phyloP scores from a whole-genome alignment of 2,329 filamentous ascomycete genomes.

The Talaromyces rugulosus region DNA sequence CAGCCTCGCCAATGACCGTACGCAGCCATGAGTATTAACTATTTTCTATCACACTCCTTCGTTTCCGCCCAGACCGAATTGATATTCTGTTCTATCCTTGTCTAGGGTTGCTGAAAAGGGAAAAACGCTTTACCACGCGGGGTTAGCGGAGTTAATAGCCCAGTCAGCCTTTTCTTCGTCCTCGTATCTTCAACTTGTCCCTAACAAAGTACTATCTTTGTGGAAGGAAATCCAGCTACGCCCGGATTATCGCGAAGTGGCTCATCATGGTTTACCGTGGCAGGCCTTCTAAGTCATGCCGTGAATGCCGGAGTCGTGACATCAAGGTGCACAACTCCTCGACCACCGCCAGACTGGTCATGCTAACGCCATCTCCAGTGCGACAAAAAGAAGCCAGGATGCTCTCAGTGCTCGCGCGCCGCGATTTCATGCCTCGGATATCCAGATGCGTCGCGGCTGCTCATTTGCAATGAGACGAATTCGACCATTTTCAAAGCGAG shows the following conservation, averaged over 20 bases:
- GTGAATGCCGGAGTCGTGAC: constrained; percentile 7
- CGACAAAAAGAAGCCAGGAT: constrained; percentile 4
- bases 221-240: neutral
- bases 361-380: neutral
- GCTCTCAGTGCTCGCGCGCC: constrained; percentile 9
- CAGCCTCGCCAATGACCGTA: neutral
- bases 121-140: neutral
- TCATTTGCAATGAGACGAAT: constrained; percentile 9
- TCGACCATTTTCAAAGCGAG: constrained; percentile 4
- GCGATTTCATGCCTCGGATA: constrained; percentile 3
- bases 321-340: neutral
- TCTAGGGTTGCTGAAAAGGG: neutral
- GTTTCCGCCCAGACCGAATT: neutral
- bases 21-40: neutral
- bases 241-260: no score
- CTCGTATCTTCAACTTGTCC: neutral
- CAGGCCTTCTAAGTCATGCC: constrained; percentile 9
- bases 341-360: no score
- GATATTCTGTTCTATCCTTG: neutral
- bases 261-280: constrained; percentile 8
- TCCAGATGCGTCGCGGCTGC: constrained; percentile 2
- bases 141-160: constrained; percentile 6
- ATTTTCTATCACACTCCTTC: neutral
- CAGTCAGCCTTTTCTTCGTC: neutral
- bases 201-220: neutral